These are phyloP conservation scores for Macrolepiota dolichaula DNA, from an alignment of 768 basidiomycete species.

Conservation along the genomic window DNA sequence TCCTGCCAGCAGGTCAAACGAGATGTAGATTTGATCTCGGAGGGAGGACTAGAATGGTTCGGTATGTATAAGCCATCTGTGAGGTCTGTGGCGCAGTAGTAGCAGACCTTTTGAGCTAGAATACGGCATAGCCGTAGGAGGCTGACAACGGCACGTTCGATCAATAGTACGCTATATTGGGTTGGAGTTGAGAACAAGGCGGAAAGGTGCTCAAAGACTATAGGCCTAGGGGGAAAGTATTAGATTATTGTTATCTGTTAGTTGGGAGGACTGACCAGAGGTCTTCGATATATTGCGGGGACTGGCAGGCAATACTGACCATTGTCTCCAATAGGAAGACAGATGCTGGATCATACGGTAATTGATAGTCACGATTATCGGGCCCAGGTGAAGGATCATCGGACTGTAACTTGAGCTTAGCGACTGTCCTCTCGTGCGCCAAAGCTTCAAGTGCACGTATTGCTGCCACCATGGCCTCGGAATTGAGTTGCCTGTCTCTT, in stretches of 20 bases:
- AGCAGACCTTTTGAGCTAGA: constrained; percentile 70
- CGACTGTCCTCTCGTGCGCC: constrained; percentile 87
- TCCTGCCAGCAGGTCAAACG: constrained; percentile 85
- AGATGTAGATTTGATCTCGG: constrained; percentile 92
- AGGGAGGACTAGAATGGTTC: constrained; percentile 57
- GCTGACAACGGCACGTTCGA: constrained; percentile 91
- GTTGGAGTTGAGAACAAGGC: constrained; percentile 70
- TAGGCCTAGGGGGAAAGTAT: constrained; percentile 61
- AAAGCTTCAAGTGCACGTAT: constrained; percentile 85
- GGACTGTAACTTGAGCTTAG: constrained; percentile 64
- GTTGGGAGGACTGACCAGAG: constrained; percentile 62
- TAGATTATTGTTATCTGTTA: background rate
- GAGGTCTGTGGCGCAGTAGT: background rate
- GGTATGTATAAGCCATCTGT: constrained; percentile 10
- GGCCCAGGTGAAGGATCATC: constrained; percentile 50
- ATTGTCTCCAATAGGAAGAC: constrained; percentile 94
- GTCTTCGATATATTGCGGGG: constrained; percentile 77
- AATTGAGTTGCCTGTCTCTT: constrained; percentile 61
- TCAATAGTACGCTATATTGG: constrained; percentile 86
- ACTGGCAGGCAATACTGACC: constrained; percentile 82
- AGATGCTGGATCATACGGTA: constrained; percentile 94
- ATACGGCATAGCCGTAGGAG: constrained; percentile 82
- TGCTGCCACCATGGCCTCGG: constrained; percentile 79
- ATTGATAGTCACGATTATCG: constrained; percentile 44
- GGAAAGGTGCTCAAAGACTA: constrained; percentile 91